Base-by-base conservation (phyloP, 2,329 filamentous ascomycete genomes). In the Hymenoscyphus fructigenus region DNA sequence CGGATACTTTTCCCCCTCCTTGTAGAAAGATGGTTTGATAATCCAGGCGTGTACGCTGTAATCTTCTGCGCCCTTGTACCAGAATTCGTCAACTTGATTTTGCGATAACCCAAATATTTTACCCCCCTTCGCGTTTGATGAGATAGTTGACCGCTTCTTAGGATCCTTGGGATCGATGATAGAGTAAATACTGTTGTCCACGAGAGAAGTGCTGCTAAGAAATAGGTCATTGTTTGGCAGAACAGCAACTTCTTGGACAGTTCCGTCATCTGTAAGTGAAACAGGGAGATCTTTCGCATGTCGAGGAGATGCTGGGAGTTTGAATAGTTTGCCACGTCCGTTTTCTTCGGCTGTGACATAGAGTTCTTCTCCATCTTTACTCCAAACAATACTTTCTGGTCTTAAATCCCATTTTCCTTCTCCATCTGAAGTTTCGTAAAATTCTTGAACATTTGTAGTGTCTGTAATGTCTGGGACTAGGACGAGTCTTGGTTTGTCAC, bases 301-400 rank as follows among this genome's bases (percentile, higher is more conserved):
- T 5, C 77, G 70, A 0, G 85, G 85, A 63, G 81, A 81, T 2
- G 86, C 81, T 2, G 88, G 85, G 2, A 91, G 78, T 64, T 79
- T 85, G 80, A 85, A 92, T 0, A 92, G 79, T 59, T 86, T 80
- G 9, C 80, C 80, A 57, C 84, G 83, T 0, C 88, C 92, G 47
- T 85, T 78, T 62, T 90, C 85, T 76, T 96, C 91, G 3, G 90
- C 91, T 1, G 86, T 85, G n/a, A 93, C 83, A 71, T 90, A 91
- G 5, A 97, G 77, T 60, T 84, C 83, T 65, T 83, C 80, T 63
- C 89, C 84, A 66, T 87, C 83, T 47, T 79, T 76, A 68, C 83
- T 83, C 85, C 86, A 89, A 5, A 81, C 73, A 55, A 87, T 81
- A 67, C 76, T 76, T 23, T 87, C 85, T 0, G 87, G 86, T 55